Evolutionary conservation across 139 green algal genomes (phyloP).

Genomic region (Penium margaritaceum): DNA sequence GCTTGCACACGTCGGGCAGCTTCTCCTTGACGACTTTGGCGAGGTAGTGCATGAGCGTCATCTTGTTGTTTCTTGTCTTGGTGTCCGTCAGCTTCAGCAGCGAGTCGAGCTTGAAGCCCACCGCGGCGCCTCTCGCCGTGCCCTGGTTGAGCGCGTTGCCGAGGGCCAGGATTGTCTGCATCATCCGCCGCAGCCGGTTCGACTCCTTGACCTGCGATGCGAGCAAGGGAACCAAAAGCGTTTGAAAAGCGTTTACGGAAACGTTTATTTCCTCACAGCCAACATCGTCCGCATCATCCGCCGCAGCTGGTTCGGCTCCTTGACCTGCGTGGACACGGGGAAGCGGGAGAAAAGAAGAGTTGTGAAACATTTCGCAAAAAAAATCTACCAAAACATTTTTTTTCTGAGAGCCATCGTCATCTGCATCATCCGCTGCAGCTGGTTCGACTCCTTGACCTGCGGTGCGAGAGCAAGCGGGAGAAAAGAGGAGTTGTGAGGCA

Average conservation of each 20-base stretch:
- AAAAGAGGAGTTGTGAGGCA: too few species aligned
- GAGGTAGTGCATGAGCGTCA: constrained; percentile 48
- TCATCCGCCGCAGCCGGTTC: constrained; percentile 18
- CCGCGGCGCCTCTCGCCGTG: constrained; percentile 23
- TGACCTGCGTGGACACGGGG: too few species aligned
- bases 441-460: constrained; percentile 29
- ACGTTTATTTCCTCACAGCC: background rate
- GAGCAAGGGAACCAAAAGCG: too few species aligned
- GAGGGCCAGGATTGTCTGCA: constrained; percentile 44
- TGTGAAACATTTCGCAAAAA: too few species aligned
- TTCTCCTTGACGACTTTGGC: too few species aligned
- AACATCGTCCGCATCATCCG: background rate
- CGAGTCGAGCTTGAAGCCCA: constrained; percentile 46
- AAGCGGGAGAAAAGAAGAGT: too few species aligned
- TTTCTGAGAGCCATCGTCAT: constrained; percentile 43
- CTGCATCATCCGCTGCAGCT: constrained; percentile 35
- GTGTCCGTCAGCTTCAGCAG: constrained; percentile 46
- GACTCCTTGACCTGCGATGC: constrained; percentile 39
- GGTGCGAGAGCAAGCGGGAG: too few species aligned
- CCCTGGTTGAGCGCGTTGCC: constrained; percentile 47
- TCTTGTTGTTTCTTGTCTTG: constrained; percentile 41
- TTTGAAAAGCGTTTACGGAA: too few species aligned
- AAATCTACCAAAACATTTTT: background rate
- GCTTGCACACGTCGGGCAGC: too few species aligned
- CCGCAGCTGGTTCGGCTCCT: too few species aligned